Conservation (phyloP, 495 filamentous ascomycete genomes). For the Penicillium angulare region DNA sequence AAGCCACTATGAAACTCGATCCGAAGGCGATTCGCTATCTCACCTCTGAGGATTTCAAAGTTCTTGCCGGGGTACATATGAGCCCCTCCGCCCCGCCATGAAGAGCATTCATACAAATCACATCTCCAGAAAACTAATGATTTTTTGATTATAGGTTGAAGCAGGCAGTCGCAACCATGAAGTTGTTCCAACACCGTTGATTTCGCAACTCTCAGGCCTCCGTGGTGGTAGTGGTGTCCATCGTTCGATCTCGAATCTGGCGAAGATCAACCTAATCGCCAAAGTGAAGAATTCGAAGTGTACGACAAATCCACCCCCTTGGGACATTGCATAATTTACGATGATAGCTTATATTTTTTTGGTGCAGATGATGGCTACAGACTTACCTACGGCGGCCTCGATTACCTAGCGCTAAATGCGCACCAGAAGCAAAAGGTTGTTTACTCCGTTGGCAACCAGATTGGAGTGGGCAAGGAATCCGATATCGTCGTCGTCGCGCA, state of each 20-base stretch:
- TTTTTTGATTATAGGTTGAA: constrained; percentile 63
- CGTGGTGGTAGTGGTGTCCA: constrained; percentile 83
- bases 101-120: not conserved
- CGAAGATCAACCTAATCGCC: constrained; percentile 89
- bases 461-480: constrained; percentile 95
- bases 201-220: constrained; percentile 77
- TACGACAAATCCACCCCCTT: constrained; percentile 24
- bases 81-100: constrained; percentile 23
- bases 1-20: constrained; percentile 78
- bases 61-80: constrained; percentile 76
- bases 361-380: constrained; percentile 94
- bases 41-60: constrained; percentile 87
- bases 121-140: not conserved
- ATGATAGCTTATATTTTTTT: constrained; percentile 1
- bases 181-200: constrained; percentile 87
- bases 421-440: constrained; percentile 74
- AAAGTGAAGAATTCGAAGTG: constrained; percentile 92
- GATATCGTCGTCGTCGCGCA: constrained; percentile 93
- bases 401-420: constrained; percentile 91
- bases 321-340: not conserved
- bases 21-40: constrained; percentile 89
- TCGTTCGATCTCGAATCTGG: constrained; percentile 81
- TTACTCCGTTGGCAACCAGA: constrained; percentile 90
- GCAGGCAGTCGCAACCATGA: constrained; percentile 95
- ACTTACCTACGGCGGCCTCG: constrained; percentile 92